Conservation (phyloP, 345 rosid genomes). For the Acer negundo region DNA sequence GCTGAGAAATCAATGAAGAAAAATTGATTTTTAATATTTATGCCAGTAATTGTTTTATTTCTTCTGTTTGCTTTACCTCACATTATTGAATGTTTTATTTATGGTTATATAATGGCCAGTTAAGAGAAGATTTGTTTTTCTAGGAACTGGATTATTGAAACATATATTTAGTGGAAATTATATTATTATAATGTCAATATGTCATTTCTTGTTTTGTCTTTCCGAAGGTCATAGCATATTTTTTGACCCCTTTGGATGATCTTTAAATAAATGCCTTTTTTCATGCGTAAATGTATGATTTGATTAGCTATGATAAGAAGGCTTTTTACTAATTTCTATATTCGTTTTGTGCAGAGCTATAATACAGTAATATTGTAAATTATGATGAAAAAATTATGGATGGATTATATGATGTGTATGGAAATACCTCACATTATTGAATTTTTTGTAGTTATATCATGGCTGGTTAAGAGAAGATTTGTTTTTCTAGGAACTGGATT, state of each 20-base stretch:
- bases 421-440: constrained; percentile 51
- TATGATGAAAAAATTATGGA: constrained; percentile 78
- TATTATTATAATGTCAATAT: too few species aligned
- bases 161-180: background rate
- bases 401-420: constrained; percentile 88
- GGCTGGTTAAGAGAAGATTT: background rate
- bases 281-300: constrained; percentile 16
- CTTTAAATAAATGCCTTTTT: constrained; percentile 13
- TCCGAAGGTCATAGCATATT: constrained; percentile 1
- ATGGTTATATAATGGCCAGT: background rate
- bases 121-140: background rate
- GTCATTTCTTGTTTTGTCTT: constrained; percentile 4
- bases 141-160: background rate
- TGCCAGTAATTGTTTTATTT: constrained; percentile 1
- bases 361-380: constrained; percentile 83
- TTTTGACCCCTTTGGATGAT: constrained; percentile 15
- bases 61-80: background rate
- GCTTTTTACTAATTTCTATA: background rate
- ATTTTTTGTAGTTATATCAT: background rate
- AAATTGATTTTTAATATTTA: background rate
- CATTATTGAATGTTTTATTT: background rate
- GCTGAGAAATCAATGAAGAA: background rate
- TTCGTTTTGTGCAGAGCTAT: constrained; percentile 59
- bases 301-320: background rate
- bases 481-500: background rate